A percentile compares a stretch with the other conserved stretches of the same genome.
phyloP scores from a whole-genome alignment of 805 yeast species.

The Saccharomyces jurei region DNA sequence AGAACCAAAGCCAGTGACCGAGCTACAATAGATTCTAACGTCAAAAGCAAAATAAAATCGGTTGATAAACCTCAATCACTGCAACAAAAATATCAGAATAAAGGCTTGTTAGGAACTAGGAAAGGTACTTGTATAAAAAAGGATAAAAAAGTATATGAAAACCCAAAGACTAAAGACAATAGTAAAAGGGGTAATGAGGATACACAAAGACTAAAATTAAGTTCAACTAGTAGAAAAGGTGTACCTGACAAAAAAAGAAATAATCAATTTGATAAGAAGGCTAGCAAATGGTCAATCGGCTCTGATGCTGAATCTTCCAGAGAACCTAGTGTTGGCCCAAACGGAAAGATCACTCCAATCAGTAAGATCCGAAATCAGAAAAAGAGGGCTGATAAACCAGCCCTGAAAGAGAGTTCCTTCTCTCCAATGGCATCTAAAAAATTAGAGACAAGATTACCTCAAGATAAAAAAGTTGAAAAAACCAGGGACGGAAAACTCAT shows the following conservation, averaged over 20 bases:
- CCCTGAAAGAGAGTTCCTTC: neutral
- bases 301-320: neutral
- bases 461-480: neutral
- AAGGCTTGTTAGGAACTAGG: neutral
- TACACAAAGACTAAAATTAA: neutral
- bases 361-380: neutral
- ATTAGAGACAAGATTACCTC: neutral
- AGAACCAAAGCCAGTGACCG: neutral
- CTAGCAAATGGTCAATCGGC: neutral
- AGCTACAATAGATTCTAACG: neutral
- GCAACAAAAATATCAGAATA: neutral
- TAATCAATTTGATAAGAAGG: neutral
- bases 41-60: neutral
- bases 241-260: neutral
- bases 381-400: neutral
- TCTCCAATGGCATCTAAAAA: neutral
- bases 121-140: neutral
- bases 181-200: neutral
- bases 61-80: neutral
- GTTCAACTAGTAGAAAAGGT: neutral
- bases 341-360: neutral
- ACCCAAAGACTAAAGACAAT: neutral
- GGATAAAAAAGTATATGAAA: neutral
- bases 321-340: neutral
- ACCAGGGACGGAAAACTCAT: neutral